A percentile compares a stretch with the other conserved stretches of the same genome.
phyloP scores from a whole-genome alignment of 2,329 filamentous ascomycete species.

The Pleoardoris graminearum region DNA sequence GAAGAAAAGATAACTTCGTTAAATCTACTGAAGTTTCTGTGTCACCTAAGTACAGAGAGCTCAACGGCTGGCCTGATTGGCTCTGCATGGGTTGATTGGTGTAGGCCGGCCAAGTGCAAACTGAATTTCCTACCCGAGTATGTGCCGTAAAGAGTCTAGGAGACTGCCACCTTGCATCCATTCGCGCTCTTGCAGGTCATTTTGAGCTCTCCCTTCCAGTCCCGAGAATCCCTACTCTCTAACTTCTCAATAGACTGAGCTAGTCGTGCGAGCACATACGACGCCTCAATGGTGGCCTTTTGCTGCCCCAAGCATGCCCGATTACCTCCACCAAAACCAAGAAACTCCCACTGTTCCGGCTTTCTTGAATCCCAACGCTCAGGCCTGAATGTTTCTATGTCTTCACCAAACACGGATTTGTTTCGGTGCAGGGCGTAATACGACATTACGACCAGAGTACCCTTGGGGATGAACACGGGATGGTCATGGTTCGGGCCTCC shows the following conservation, averaged over 20 bases:
- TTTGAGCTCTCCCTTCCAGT: slow-evolving; percentile 9
- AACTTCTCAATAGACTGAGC: slow-evolving; percentile 11
- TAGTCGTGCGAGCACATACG: slow-evolving; percentile 11
- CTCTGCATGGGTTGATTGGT: too few relatives aligned
- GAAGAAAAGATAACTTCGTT: too few relatives aligned
- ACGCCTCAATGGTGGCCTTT: slow-evolving; percentile 13
- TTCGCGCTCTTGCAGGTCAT: slow-evolving; percentile 12
- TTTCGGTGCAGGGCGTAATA: slow-evolving; percentile 27
- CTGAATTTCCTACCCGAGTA: too few relatives aligned
- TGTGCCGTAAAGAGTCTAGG: too few relatives aligned
- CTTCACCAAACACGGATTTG: slow-evolving; percentile 41
- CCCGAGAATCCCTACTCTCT: slow-evolving; percentile 9
- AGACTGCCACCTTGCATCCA: too few relatives aligned
- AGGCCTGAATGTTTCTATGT: slow-evolving; percentile 43
- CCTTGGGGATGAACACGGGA: slow-evolving; percentile 13
- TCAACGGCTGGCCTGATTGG: too few relatives aligned
- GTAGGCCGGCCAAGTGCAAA: too few relatives aligned
- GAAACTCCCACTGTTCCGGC: slow-evolving; percentile 10
- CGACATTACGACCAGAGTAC: slow-evolving; percentile 7
- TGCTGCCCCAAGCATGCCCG: slow-evolving; percentile 12
- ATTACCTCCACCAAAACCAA: slow-evolving; percentile 12
- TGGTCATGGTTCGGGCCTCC: slow-evolving; percentile 9
- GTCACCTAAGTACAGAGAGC: too few relatives aligned
- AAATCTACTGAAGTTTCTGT: too few relatives aligned
- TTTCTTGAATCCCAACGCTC: slow-evolving; percentile 37